Evolutionary conservation across 306 rosid species (phyloP).

Genomic region (Rosa rugosa): DNA sequence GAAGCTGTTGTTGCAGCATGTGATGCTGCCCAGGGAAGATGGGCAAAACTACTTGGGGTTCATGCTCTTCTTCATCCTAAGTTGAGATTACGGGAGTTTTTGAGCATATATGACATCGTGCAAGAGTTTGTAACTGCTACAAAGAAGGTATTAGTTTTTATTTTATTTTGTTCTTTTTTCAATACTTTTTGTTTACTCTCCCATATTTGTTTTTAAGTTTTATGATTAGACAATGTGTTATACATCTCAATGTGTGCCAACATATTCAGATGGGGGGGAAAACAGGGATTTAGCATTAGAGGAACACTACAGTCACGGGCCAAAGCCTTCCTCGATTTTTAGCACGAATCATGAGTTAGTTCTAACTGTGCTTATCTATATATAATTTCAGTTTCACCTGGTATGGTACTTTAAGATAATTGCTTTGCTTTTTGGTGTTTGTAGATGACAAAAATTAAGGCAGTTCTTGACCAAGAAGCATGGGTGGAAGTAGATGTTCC

Average conservation of each 20-base stretch:
- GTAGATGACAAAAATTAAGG: slow-evolving; percentile 91
- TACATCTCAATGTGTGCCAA: slow-evolving; percentile 29
- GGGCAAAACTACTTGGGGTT: slow-evolving; percentile 99
- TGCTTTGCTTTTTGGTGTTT: slow-evolving; percentile 29
- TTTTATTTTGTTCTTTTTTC: background rate
- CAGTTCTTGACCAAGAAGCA: slow-evolving; percentile 97
- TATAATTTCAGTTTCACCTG: slow-evolving; percentile 15
- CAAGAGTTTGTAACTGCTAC: slow-evolving; percentile 92
- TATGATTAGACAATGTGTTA: slow-evolving; percentile 1
- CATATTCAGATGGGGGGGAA: slow-evolving; percentile 91
- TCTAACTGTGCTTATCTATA: slow-evolving; percentile 14
- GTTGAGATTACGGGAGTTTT: slow-evolving; percentile 91
- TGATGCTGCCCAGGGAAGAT: slow-evolving; percentile 99
- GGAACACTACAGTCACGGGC: slow-evolving; percentile 98
- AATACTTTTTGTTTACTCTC: background rate
- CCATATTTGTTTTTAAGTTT: background rate
- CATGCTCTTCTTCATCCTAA: slow-evolving; percentile 93
- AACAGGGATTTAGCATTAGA: slow-evolving; percentile 97
- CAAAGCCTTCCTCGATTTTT: slow-evolving; percentile 92
- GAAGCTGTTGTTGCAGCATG: slow-evolving; percentile 99
- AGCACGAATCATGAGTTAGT: slow-evolving; percentile 97
- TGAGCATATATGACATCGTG: slow-evolving; percentile 70
- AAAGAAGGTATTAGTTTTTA: slow-evolving; percentile 58
- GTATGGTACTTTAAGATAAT: slow-evolving; percentile 24
- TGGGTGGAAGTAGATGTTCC: slow-evolving; percentile 99